Evolutionary conservation across 208 protist species (phyloP).

Genomic region (Angomonas desouzai): DNA sequence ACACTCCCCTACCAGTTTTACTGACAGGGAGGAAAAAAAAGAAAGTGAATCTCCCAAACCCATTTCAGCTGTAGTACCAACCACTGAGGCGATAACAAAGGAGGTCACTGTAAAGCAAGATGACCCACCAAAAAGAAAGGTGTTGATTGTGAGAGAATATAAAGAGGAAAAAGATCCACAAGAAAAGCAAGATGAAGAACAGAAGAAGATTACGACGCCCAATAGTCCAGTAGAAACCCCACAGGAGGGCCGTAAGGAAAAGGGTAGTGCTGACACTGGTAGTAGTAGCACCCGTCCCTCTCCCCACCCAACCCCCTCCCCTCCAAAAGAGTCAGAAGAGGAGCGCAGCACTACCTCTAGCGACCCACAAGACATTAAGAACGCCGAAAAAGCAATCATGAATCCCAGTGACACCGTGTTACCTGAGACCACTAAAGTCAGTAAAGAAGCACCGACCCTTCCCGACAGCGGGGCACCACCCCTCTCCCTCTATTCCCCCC

Average conservation of each 20-base stretch:
- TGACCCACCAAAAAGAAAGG: neutral
- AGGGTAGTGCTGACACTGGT: neutral
- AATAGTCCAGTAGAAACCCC: neutral
- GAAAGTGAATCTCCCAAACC: neutral
- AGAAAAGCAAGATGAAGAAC: neutral
- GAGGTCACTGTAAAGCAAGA: too few species aligned
- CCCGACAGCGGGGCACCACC: too few species aligned
- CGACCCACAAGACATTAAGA: too few species aligned
- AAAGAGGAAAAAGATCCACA: neutral
- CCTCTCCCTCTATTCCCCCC: neutral
- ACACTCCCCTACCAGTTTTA: too few species aligned
- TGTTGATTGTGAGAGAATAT: slow-evolving; percentile 3
- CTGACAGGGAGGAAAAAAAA: too few species aligned
- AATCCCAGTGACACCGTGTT: neutral
- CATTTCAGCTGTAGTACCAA: neutral
- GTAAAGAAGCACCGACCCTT: too few species aligned
- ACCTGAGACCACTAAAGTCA: neutral
- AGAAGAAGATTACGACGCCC: slow-evolving; percentile 1
- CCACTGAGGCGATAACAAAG: too few species aligned
- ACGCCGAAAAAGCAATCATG: too few species aligned
- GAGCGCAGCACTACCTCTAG: too few species aligned
- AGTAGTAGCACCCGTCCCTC: too few species aligned
- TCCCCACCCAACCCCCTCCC: too few species aligned
- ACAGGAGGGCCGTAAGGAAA: neutral
- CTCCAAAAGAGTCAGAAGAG: too few species aligned